Conservation (phyloP, 2,329 filamentous ascomycete species). For the Trichoderma atrobrunneum region DNA sequence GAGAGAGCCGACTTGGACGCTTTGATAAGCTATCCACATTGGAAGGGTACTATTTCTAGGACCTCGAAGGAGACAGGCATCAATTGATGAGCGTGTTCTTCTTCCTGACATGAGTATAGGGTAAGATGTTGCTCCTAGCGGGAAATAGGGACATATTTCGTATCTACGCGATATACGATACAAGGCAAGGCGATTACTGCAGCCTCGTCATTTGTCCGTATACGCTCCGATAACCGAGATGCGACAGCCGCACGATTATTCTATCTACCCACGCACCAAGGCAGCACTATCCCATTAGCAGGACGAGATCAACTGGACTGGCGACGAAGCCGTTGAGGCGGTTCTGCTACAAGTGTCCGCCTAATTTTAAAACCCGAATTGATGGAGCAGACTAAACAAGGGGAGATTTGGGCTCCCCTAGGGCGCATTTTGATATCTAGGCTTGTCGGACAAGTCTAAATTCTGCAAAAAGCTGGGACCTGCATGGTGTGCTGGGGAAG, state of each 20-base stretch:
- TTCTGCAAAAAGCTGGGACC: background rate
- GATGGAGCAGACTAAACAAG: slow-evolving; percentile 3
- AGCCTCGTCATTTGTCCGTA: background rate
- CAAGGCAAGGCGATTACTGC: background rate
- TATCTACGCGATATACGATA: background rate
- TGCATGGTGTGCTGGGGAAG: background rate
- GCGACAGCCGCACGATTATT: background rate
- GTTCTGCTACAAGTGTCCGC: background rate
- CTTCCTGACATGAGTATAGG: background rate
- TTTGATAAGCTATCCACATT: background rate
- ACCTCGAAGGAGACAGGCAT: too few relatives aligned
- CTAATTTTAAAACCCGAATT: background rate
- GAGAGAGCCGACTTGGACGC: background rate
- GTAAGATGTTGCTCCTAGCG: background rate
- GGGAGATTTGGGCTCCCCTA: background rate
- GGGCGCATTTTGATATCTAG: background rate
- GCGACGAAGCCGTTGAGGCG: background rate
- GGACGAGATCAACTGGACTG: background rate
- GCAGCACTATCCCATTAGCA: background rate
- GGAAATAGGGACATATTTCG: background rate
- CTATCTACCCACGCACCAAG: background rate
- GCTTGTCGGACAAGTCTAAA: background rate
- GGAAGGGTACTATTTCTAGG: background rate
- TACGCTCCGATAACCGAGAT: background rate
- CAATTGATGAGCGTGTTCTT: background rate